A percentile compares a stretch with the other conserved stretches of the same genome.
Evolutionary conservation across 352 stramenopile genomes (phyloP).

Genomic region (Phytophthora ohioensis): DNA sequence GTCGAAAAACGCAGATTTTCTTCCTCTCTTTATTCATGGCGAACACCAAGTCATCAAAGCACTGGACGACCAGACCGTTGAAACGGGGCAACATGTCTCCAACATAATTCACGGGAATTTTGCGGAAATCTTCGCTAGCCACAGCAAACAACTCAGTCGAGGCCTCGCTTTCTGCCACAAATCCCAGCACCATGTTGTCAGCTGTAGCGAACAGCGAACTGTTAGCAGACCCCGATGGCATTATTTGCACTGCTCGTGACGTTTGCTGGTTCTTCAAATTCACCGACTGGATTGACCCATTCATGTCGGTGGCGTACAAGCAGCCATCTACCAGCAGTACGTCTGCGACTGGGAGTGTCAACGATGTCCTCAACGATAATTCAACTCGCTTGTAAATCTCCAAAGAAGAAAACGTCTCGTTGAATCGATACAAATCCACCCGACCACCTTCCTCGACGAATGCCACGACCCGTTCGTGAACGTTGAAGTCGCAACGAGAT

Average conservation of each 20-base stretch:
- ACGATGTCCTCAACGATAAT: constrained; percentile 32
- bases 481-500: constrained; percentile 35
- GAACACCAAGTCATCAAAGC: constrained; percentile 44
- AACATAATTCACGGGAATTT: constrained; percentile 37
- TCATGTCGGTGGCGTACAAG: constrained; percentile 48
- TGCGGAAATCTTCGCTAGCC: constrained; percentile 50
- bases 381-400: constrained; percentile 44
- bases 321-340: constrained; percentile 33
- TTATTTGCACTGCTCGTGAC: constrained; percentile 40
- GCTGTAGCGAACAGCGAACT: constrained; percentile 37
- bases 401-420: constrained; percentile 31
- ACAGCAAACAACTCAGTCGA: constrained; percentile 27
- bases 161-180: constrained; percentile 8
- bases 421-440: constrained; percentile 42
- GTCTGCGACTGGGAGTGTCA: constrained; percentile 31
- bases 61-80: constrained; percentile 22
- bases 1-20: constrained; percentile 25
- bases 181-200: constrained; percentile 48
- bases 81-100: constrained; percentile 13
- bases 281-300: constrained; percentile 47
- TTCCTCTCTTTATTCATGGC: constrained; percentile 27
- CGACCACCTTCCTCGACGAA: constrained; percentile 39
- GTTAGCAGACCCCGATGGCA: constrained; percentile 13
- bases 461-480: constrained; percentile 31
- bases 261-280: constrained; percentile 59